phyloP scores from a whole-genome alignment of 139 green algal genomes.

The Astrephomene gubernaculifera region DNA sequence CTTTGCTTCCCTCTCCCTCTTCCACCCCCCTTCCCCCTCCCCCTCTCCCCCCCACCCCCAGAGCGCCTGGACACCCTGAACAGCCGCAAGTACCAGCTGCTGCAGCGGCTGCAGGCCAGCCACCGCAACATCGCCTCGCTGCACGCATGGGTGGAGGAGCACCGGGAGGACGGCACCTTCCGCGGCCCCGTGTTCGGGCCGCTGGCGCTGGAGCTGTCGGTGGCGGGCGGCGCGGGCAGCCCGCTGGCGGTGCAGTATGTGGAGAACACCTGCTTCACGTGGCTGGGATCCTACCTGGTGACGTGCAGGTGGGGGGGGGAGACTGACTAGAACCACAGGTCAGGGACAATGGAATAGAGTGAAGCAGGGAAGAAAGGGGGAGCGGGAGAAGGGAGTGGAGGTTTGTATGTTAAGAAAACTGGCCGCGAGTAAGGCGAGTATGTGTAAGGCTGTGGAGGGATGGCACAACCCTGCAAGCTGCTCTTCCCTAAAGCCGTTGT shows the following conservation, averaged over 20 bases:
- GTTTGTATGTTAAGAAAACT: too few relatives aligned
- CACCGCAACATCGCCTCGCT: conserved; percentile 44
- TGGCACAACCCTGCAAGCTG: too few relatives aligned
- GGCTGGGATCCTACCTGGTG: conserved; percentile 34
- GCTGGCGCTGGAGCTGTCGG: conserved; percentile 72
- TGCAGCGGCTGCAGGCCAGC: conserved; percentile 44
- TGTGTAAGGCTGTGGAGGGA: too few relatives aligned
- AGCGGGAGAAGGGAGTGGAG: too few relatives aligned
- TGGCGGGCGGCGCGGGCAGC: background rate
- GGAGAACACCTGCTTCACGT: conserved; percentile 11
- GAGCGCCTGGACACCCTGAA: conserved; percentile 26
- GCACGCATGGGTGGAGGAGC: conserved; percentile 56
- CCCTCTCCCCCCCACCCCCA: too few relatives aligned
- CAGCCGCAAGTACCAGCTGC: conserved; percentile 21
- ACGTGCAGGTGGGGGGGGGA: conserved; percentile 34
- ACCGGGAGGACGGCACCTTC: conserved; percentile 44
- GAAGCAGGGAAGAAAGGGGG: too few relatives aligned
- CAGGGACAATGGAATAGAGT: too few relatives aligned
- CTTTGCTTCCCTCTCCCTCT: too few relatives aligned
- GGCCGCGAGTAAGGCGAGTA: too few relatives aligned
- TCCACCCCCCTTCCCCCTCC: too few relatives aligned
- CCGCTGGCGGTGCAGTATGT: conserved; percentile 23
- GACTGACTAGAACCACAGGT: too few relatives aligned
- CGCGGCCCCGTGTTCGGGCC: conserved; percentile 70
- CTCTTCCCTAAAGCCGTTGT: too few relatives aligned